Evolutionary conservation across 1,284 basidiomycete species (phyloP), one percentile per base, ranked within the genome.

Genomic region (Ceratobasidium papillatum): DNA sequence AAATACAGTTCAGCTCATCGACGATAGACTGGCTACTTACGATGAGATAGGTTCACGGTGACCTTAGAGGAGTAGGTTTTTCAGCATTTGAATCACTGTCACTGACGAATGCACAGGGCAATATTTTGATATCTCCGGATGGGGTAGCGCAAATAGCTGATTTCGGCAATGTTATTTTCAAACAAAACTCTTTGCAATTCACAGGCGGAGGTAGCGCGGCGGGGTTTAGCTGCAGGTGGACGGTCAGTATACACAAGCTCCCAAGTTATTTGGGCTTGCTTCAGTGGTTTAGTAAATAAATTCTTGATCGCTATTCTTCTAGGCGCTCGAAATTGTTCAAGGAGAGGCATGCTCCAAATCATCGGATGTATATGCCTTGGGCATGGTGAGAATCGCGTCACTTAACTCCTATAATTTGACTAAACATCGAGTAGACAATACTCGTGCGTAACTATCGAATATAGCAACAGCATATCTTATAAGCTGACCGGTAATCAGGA

Each of bases 341-440:
- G n/a, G n/a, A n/a, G n/a, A n/a, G n/a, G n/a, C n/a, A n/a, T n/a
- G n/a, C n/a, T n/a, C n/a, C n/a, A n/a, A n/a, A n/a, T n/a, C n/a
- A n/a, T n/a, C 47, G n/a, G 63, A 65, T 52, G 47, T 65, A 19
- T 65, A 36, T 17, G 63, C 63, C 4, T 32, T 65, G n/a, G 63
- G 63, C 3, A 65, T 65, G 63, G 63, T 65, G 17, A 12, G 32
- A 51, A 34, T 12, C 38, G 7, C n/a, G n/a, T 22, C 5, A 22
- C 7, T 19, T 22, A 14, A 11, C 17, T 3, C 32, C 47, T n/a
- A n/a, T n/a, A n/a, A n/a, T n/a, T 49, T 14, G 30, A 51, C 8
- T 3, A 19, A 36, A 34, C 22, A 49, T 8, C 14, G 5, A 11
- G 17, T 22, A 65, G 63, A 65, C 63, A 2, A 52, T 65, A 38